Conservation (phyloP, 1,139 yeast genomes). For the Kazachstania sp. region DNA sequence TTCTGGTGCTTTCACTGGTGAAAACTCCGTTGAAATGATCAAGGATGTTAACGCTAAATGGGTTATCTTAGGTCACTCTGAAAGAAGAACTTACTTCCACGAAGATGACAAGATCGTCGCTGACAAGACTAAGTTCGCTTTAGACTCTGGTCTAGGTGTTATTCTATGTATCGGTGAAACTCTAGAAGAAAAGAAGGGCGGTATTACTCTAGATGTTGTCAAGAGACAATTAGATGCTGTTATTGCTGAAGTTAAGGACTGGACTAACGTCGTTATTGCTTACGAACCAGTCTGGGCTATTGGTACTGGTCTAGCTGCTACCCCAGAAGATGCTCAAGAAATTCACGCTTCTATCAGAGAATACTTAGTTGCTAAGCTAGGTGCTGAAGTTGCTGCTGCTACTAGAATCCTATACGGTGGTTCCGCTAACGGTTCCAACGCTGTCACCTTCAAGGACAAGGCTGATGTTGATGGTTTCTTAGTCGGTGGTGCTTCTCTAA, state of each 20-base stretch:
- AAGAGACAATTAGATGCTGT: slow-evolving; percentile 90
- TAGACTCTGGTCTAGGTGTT: slow-evolving; percentile 79
- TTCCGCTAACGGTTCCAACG: slow-evolving; percentile 94
- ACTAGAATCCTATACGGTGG: slow-evolving; percentile 97
- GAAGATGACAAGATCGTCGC: slow-evolving; percentile 91
- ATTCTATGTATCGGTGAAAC: slow-evolving; percentile 97
- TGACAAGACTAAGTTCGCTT: slow-evolving; percentile 87
- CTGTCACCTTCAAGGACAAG: slow-evolving; percentile 83
- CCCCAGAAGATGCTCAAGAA: slow-evolving; percentile 94
- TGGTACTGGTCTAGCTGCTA: slow-evolving; percentile 99
- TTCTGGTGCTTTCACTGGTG: slow-evolving; percentile 98
- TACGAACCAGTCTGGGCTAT: slow-evolving; percentile 99
- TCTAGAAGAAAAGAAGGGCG: slow-evolving; percentile 86
- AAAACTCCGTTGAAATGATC: slow-evolving; percentile 78
- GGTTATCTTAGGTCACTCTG: slow-evolving; percentile 98
- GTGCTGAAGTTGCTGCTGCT: slow-evolving; percentile 64
- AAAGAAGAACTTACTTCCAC: slow-evolving; percentile 89
- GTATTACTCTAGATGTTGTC: slow-evolving; percentile 76
- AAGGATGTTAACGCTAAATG: slow-evolving; percentile 89
- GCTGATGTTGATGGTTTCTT: slow-evolving; percentile 95
- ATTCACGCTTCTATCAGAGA: slow-evolving; percentile 86
- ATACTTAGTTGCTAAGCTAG: slow-evolving; percentile 69
- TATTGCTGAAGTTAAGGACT: slow-evolving; percentile 72
- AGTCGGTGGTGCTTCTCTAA: slow-evolving; percentile 98
- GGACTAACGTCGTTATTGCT: slow-evolving; percentile 90